These are phyloP conservation scores for Fomitopsis betulina DNA, from an alignment of 1,284 basidiomycete species.

Conservation along the genomic window DNA sequence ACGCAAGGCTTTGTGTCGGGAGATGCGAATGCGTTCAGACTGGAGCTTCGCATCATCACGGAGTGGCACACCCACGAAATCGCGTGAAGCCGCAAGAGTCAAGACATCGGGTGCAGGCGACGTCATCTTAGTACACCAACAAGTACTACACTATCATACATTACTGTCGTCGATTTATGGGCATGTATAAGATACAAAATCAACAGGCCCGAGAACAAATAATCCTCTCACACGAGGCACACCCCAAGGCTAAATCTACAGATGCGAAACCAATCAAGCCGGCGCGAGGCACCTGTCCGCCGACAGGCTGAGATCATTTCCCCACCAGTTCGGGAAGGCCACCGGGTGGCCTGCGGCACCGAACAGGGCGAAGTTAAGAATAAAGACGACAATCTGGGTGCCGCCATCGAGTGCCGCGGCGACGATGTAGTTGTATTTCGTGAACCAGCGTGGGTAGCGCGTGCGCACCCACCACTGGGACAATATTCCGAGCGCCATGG, in stretches of 20 bases:
- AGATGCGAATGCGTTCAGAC: too few species aligned
- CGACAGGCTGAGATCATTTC: constrained; percentile 24
- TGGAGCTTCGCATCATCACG: too few species aligned
- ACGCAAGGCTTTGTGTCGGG: too few species aligned
- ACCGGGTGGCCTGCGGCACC: constrained; percentile 23
- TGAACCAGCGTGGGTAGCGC: constrained; percentile 44
- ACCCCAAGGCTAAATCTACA: background rate
- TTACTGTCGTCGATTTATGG: background rate
- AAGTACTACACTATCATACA: background rate
- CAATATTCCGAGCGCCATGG: constrained; percentile 46
- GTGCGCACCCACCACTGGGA: constrained; percentile 48
- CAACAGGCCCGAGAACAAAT: background rate
- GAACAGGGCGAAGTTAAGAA: constrained; percentile 28
- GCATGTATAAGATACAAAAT: background rate
- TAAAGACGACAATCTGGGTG: constrained; percentile 28
- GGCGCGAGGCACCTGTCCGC: constrained; percentile 24
- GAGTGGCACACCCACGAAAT: too few species aligned
- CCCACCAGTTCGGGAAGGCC: constrained; percentile 25
- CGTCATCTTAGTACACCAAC: background rate
- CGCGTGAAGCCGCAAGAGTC: too few species aligned
- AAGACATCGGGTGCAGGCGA: background rate
- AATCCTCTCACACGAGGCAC: background rate
- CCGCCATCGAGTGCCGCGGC: constrained; percentile 28
- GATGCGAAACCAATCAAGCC: background rate
- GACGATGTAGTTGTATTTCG: constrained; percentile 47